Base-by-base conservation (phyloP, 2,329 filamentous ascomycete genomes). In the Ophiocordyceps robertsii region DNA sequence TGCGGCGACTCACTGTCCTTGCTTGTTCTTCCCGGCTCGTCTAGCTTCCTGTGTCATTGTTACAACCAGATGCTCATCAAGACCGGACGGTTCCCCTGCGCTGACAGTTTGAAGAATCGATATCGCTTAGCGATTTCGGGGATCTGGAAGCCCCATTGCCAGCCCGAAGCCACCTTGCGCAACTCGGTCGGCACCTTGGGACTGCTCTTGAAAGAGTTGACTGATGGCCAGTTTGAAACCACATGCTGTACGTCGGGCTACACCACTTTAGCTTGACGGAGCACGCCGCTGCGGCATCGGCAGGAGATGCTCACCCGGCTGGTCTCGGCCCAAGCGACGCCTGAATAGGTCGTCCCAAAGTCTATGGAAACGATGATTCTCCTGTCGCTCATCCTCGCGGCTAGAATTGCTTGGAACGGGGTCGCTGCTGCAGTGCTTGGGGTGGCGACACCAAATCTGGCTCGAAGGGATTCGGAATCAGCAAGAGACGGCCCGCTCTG, bases 331-430 rank as follows among this genome's bases (percentile, higher is more conserved):
- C 69, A 75, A 29, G 69, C 68, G n/a, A 74, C 60, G 29, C 70
- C 71, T 13, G 70, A 72, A 51, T 69, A 75, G 5, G 72, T 76
- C 12, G 72, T 75, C 24, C 72, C 72, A 49, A 75, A 75, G 51
- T 75, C 72, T 45, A 75, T 68, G 17, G 68, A 71, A 47, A 73
- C 62, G 41, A 74, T 62, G 46, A 73, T 66, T 52, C 62, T 67
- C 49, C 63, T 51, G 35, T 54, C 52, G 43, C 47, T 46, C 59
- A 62, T 62, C 45, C 37, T 53, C 40, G 43, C 44, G 47, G 46
- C 44, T 42, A 43, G 44, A 27, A 24, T 16, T 2, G 33, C 14
- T 32, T 16, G 17, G n/a, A n/a, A 27, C 8, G 41, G 29, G 35
- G 29, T 29, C 8, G 13, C 29, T 6, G 29, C 19, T 29, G 29